A percentile compares a stretch with the other conserved stretches of the same genome.
Conservation (phyloP, 169 alveolate species). For the Neospora caninum region DNA sequence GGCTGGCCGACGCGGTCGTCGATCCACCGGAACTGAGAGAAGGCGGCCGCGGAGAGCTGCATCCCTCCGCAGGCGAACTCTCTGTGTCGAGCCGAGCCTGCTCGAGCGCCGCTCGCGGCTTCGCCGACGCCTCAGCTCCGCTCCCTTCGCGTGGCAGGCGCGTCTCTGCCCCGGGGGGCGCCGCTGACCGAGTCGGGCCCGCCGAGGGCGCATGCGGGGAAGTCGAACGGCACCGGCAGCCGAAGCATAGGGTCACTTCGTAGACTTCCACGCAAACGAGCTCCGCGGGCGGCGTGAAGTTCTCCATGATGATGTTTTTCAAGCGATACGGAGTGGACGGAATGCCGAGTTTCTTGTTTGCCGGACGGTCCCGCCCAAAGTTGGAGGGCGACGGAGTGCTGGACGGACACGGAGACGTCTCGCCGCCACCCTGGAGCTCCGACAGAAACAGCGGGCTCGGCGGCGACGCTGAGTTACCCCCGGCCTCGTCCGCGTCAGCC, state of each 20-base stretch:
- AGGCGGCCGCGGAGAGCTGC: neutral
- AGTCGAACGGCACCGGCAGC: neutral
- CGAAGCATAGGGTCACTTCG: neutral
- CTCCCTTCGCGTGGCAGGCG: neutral
- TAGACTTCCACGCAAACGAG: constrained; percentile 54
- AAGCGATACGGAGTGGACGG: constrained; percentile 32
- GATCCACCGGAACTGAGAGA: too few species aligned
- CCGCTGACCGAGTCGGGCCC: constrained; percentile 10
- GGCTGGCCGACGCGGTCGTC: too few species aligned
- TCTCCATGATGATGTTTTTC: constrained; percentile 48
- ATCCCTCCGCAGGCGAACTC: neutral
- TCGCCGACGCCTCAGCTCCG: neutral
- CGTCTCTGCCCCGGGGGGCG: constrained; percentile 37
- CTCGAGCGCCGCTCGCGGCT: neutral
- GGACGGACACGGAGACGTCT: neutral
- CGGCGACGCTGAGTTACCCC: too few species aligned
- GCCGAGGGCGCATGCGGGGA: neutral
- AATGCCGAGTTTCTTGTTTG: neutral
- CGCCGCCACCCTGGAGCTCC: neutral
- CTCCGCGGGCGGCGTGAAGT: constrained; percentile 61
- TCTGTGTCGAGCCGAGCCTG: neutral
- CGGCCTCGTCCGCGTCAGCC: too few species aligned
- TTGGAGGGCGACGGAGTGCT: neutral
- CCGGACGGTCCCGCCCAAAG: neutral
- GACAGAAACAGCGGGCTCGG: too few species aligned